These are phyloP conservation scores for Linum trigynum DNA, from an alignment of 345 rosid genomes.

Conservation along the genomic window DNA sequence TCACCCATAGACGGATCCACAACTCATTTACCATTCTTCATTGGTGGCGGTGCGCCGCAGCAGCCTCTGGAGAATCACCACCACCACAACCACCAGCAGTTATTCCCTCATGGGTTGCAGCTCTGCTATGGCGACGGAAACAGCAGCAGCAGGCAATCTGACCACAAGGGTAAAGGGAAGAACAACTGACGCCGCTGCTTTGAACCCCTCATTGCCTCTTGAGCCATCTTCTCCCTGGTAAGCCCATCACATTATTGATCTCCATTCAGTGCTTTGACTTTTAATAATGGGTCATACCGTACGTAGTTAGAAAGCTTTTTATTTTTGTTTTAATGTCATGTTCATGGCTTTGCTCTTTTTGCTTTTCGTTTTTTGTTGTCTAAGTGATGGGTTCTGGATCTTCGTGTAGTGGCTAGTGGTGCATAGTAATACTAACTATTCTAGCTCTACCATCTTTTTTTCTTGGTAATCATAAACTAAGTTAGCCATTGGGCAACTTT, in stretches of 20 bases:
- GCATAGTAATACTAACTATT: constrained; percentile 18
- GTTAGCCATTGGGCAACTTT: constrained; percentile 23
- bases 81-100: constrained; percentile 39
- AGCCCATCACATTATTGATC: constrained; percentile 2
- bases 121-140: constrained; percentile 68
- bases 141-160: constrained; percentile 55
- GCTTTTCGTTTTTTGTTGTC: neutral
- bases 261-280: neutral
- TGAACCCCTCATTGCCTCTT: constrained; percentile 8
- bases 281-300: neutral
- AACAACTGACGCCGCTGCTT: constrained; percentile 42
- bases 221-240: constrained; percentile 42
- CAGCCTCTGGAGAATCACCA: constrained; percentile 45
- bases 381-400: constrained; percentile 17
- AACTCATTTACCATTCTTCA: constrained; percentile 52
- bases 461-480: constrained; percentile 41
- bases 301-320: neutral
- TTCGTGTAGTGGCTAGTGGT: constrained; percentile 11
- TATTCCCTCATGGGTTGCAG: constrained; percentile 57
- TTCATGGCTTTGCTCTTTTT: neutral
- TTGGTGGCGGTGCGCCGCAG: constrained; percentile 35
- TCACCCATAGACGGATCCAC: constrained; percentile 42
- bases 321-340: too few relatives aligned
- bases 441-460: constrained; percentile 6
- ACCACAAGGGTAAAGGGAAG: constrained; percentile 78